phyloP scores from a whole-genome alignment of 2,329 filamentous ascomycete species.

The Fusarium sp. region DNA sequence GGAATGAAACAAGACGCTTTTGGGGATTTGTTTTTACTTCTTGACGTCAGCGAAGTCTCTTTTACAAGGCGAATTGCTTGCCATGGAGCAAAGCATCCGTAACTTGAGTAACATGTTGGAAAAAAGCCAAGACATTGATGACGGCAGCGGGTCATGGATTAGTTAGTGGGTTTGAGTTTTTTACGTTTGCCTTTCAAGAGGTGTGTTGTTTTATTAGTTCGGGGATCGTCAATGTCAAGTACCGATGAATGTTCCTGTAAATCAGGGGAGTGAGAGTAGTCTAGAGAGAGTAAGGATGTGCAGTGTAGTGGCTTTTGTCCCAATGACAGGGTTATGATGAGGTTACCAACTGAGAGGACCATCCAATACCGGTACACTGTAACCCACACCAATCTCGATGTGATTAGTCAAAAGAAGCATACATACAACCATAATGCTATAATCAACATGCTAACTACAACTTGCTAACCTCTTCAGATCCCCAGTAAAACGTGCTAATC shows the following conservation, averaged over 20 bases:
- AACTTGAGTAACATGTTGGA: neutral
- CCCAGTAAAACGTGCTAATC: slow-evolving; percentile 70
- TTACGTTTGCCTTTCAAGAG: neutral
- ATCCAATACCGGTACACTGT: neutral
- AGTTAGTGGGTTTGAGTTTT: slow-evolving; percentile 32
- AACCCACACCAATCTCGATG: slow-evolving; percentile 8
- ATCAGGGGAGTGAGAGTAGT: slow-evolving; percentile 15
- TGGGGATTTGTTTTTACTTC: slow-evolving; percentile 1
- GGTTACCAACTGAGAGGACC: slow-evolving; percentile 10
- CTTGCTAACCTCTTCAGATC: slow-evolving; percentile 44
- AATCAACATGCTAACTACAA: slow-evolving; percentile 1
- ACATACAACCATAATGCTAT: slow-evolving; percentile 9
- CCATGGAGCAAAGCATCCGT: neutral
- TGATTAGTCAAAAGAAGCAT: slow-evolving; percentile 24
- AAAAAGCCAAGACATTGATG: slow-evolving; percentile 37
- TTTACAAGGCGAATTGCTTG: neutral
- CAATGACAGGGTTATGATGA: slow-evolving; percentile 13
- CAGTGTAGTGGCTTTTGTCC: neutral
- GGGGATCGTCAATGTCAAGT: neutral
- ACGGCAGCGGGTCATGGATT: slow-evolving; percentile 38
- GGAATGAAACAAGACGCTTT: neutral
- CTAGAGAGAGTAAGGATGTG: too few species aligned
- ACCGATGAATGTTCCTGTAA: slow-evolving; percentile 24
- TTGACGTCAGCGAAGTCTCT: slow-evolving; percentile 37
- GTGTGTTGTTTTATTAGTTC: too few species aligned